A percentile compares a stretch with the other conserved stretches of the same genome.
phyloP scores from a whole-genome alignment of 495 filamentous ascomycete species.

The Aspergillus cavernicola region DNA sequence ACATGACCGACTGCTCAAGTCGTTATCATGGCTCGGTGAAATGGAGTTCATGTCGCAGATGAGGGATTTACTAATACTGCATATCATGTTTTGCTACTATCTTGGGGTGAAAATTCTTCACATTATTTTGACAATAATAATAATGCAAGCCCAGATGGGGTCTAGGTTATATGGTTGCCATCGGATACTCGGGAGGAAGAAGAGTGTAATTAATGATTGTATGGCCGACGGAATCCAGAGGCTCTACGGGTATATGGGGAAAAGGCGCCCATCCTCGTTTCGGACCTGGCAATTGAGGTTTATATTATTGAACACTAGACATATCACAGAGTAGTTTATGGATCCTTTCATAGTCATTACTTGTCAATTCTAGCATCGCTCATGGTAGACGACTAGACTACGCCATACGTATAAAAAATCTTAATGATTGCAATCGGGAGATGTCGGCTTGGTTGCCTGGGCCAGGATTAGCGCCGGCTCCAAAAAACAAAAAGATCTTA shows the following conservation, averaged over 20 bases:
- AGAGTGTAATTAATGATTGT: constrained; percentile 5
- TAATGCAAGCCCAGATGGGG: neutral
- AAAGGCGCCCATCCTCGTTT: no score
- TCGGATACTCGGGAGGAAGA: constrained; percentile 21
- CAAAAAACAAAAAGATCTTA: neutral
- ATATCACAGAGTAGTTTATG: no score
- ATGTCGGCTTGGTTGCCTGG: constrained; percentile 39
- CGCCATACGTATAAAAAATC: no score
- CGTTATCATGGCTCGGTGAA: constrained; percentile 7
- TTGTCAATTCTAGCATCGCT: no score
- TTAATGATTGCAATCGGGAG: constrained; percentile 47
- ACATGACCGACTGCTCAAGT: neutral
- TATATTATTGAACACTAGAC: no score
- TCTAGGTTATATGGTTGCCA: constrained; percentile 18
- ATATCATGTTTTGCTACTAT: neutral
- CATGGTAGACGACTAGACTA: no score
- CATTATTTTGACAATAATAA: neutral
- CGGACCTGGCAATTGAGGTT: no score
- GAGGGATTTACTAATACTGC: neutral
- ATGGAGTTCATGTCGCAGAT: neutral
- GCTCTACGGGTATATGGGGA: constrained; percentile 15
- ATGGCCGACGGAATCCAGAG: constrained; percentile 1
- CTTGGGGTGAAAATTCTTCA: constrained; percentile 5
- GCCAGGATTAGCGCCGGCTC: constrained; percentile 26
- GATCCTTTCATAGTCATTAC: no score